Conservation (phyloP, 176 grass and related monocot species). For the Musa schizocarpa region DNA sequence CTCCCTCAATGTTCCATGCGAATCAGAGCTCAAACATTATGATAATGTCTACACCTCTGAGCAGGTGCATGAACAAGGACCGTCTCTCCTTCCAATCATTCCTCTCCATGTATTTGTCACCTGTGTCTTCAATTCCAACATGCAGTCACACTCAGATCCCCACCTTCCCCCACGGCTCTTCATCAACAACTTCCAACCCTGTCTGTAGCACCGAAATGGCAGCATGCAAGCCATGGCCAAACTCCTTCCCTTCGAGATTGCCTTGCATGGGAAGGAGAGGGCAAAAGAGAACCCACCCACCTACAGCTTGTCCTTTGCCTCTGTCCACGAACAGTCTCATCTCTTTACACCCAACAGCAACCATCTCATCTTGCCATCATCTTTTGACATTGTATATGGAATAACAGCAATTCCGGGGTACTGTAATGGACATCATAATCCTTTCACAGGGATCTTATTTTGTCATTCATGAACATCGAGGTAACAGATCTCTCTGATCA, state of each 20-base stretch:
- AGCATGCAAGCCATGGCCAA: not conserved
- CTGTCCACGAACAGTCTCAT: no score
- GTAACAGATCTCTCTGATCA: no score
- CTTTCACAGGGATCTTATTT: no score
- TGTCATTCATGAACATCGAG: no score
- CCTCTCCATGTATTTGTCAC: not conserved
- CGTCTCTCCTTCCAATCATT: no score
- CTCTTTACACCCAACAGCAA: no score
- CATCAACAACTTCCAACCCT: not conserved
- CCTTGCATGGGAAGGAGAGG: not conserved
- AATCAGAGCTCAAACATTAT: not conserved
- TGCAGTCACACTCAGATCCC: not conserved
- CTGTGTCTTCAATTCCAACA: slow-evolving; percentile 2
- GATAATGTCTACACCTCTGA: not conserved
- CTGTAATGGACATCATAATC: no score
- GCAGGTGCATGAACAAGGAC: not conserved
- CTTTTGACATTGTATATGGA: no score
- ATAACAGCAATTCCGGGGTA: no score
- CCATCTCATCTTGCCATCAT: no score
- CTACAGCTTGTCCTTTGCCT: not conserved
- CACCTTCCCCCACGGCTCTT: not conserved
- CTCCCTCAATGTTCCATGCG: no score
- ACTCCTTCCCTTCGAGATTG: not conserved
- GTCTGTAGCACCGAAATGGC: slow-evolving; percentile 1
- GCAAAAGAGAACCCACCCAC: not conserved